Evolutionary conservation across 352 stramenopile species (phyloP), one percentile per base, ranked within the genome.

Genomic region (Heterotrichella gracilis): DNA sequence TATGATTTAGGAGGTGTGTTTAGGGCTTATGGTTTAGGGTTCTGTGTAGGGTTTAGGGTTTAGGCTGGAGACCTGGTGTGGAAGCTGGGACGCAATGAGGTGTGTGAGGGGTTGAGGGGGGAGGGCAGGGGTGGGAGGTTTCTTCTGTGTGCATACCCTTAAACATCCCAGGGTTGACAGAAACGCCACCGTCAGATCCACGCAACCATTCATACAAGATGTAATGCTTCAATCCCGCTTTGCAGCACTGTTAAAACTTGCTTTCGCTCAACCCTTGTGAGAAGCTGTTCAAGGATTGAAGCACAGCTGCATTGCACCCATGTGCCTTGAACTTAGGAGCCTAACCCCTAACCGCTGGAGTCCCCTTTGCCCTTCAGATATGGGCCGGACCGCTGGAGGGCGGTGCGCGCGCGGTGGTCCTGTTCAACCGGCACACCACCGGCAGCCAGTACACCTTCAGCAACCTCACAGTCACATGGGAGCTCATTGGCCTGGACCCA

Each of bases 381-480:
- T 77, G 74, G 74, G 69, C 68, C 2, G 73, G 64, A 19, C 74
- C 74, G 63, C 74, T 77, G 20, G 40, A 68, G 21, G 71, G 67
- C 68, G 69, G 72, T 70, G 13, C 25, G 9, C 71, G 70, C 2
- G 73, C 25, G 13, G 70, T 77, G 2, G 68, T 77, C 25, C 68
- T 77, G 22, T 69, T 77, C 23, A 77, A 77, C 69, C 64, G 69
- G n/a, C 71, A 69, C 25, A 70, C 68, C 23, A 67, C 67, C 69
- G 22, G 53, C 53, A 2, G 25, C 25, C 0, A 21, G 4, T 13
- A 13, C 20, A 4, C 4, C 2, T 75, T 69, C 23, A 14, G 20
- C 17, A 40, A 76, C 32, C n/a, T n/a, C n/a, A n/a, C n/a, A n/a
- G n/a, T n/a, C n/a, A n/a, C n/a, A n/a, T n/a, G n/a, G n/a, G n/a